Base-by-base conservation (phyloP, 1,284 basidiomycete species). In the Leccinum pallidistipes region DNA sequence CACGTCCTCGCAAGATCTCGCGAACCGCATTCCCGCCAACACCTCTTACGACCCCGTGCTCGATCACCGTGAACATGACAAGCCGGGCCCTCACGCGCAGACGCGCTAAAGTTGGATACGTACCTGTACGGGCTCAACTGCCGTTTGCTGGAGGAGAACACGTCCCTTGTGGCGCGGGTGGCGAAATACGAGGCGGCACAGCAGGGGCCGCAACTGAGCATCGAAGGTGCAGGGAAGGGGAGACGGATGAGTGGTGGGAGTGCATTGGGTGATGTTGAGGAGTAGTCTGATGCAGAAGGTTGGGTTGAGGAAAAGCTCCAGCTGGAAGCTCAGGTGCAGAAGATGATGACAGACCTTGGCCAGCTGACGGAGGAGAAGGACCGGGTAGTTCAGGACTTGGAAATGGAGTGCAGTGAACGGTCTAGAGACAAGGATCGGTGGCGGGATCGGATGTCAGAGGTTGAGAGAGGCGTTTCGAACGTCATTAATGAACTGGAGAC, bases 61-160 rank as follows among this genome's bases (percentile, higher is more conserved):
- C 71, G 88, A 88, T 9, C 84, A 89, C 58, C 86, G 85, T 79
- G 83, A 66, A 81, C 85, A 45, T 75, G 82, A 63, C 84, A 84
- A 55, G 81, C 86, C 65, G 83, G 84, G 87, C 11, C 80, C 90
- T 24, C 45, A 47, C 21, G 45, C 45, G 29, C 94, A 94, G 91
- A 95, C 72, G 88, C 89, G 2, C 81, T 81, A 11, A 95, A 93
- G 74, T 74, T 95, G 66, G 94, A 94, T 65, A 81, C 82, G 7
- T 95, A 94, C 72, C 72, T 95, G 68, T 90, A 94, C 73, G 86
- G 88, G 11, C 78, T 95, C 60, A 95, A 95, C 72, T 78, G 86
- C 52, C 81, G 88, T 56, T 73, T 95, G 58, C 88, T 91, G 64
- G 89, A 93, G 71, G 92, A 95, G 77, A 95, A 94, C 69, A 83